A percentile compares a stretch with the other conserved stretches of the same genome.
Conservation (phyloP, 1,284 basidiomycete species). For the Papiliotrema laurentii region DNA sequence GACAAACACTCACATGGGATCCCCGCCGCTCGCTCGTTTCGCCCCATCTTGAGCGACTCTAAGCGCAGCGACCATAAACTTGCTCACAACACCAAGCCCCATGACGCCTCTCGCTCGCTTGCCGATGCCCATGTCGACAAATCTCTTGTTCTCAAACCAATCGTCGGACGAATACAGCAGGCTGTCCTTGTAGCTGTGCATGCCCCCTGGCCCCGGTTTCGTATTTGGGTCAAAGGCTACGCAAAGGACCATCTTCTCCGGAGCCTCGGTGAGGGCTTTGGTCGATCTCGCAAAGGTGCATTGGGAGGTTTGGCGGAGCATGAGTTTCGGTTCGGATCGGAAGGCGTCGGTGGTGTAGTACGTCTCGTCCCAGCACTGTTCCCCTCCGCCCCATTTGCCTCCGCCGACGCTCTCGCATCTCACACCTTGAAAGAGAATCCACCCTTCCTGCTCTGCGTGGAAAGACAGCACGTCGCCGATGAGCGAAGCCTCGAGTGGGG, state of each 20-base stretch:
- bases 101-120: slow-evolving; percentile 78
- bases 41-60: slow-evolving; percentile 49
- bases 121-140: slow-evolving; percentile 75
- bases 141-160: slow-evolving; percentile 63
- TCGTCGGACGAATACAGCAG: slow-evolving; percentile 75
- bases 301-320: slow-evolving; percentile 65
- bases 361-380: slow-evolving; percentile 75
- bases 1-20: slow-evolving; percentile 51
- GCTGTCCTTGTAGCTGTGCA: slow-evolving; percentile 58
- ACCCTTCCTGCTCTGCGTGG: slow-evolving; percentile 71
- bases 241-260: slow-evolving; percentile 73
- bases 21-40: slow-evolving; percentile 52
- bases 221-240: slow-evolving; percentile 69
- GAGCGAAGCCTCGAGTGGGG: slow-evolving; percentile 60
- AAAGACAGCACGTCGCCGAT: slow-evolving; percentile 68
- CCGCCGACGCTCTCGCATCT: slow-evolving; percentile 55
- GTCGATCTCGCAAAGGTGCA: slow-evolving; percentile 85
- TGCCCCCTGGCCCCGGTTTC: slow-evolving; percentile 43
- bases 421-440: slow-evolving; percentile 79
- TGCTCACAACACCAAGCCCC: slow-evolving; percentile 83
- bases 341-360: slow-evolving; percentile 84
- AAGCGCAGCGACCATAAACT: slow-evolving; percentile 82
- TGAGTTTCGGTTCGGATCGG: slow-evolving; percentile 54
- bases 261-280: slow-evolving; percentile 68
- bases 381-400: slow-evolving; percentile 57